phyloP scores from a whole-genome alignment of 2,329 filamentous ascomycete genomes.

The Tolypocladium tundrense region DNA sequence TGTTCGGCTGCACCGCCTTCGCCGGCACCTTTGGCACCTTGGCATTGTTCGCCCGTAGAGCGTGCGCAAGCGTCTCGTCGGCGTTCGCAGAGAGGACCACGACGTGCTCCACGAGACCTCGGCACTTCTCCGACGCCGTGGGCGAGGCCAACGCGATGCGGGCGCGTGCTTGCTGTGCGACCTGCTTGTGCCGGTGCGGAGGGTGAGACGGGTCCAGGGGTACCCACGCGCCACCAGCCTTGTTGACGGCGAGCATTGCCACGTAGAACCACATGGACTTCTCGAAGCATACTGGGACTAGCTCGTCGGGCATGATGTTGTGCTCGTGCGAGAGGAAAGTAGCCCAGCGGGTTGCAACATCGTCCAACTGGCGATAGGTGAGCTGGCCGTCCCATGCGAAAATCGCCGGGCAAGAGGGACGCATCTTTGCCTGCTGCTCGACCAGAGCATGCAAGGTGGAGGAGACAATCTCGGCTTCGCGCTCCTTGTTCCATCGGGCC shows the following conservation, averaged over 20 bases:
- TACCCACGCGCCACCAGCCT: too few species aligned
- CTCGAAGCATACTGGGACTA: slow-evolving; percentile 23
- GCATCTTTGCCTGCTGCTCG: slow-evolving; percentile 17
- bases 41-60: too few species aligned
- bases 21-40: too few species aligned
- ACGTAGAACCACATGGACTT: slow-evolving; percentile 25
- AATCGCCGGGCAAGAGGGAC: slow-evolving; percentile 24
- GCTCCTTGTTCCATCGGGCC: background rate
- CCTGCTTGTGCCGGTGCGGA: slow-evolving; percentile 9
- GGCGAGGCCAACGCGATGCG: background rate
- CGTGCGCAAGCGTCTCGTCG: background rate
- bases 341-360: slow-evolving; percentile 25
- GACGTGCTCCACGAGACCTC: too few species aligned
- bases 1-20: background rate
- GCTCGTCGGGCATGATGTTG: slow-evolving; percentile 12
- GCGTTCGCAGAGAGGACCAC: background rate
- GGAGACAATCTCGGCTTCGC: too few species aligned
- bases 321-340: slow-evolving; percentile 8
- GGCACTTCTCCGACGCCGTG: too few species aligned
- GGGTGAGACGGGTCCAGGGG: slow-evolving; percentile 27
- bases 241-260: slow-evolving; percentile 9
- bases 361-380: slow-evolving; percentile 28
- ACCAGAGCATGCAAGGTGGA: background rate
- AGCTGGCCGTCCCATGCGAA: slow-evolving; percentile 32
- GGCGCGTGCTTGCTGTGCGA: slow-evolving; percentile 4